phyloP scores from a whole-genome alignment of 2,329 filamentous ascomycete species.

The Nemania diffusa region DNA sequence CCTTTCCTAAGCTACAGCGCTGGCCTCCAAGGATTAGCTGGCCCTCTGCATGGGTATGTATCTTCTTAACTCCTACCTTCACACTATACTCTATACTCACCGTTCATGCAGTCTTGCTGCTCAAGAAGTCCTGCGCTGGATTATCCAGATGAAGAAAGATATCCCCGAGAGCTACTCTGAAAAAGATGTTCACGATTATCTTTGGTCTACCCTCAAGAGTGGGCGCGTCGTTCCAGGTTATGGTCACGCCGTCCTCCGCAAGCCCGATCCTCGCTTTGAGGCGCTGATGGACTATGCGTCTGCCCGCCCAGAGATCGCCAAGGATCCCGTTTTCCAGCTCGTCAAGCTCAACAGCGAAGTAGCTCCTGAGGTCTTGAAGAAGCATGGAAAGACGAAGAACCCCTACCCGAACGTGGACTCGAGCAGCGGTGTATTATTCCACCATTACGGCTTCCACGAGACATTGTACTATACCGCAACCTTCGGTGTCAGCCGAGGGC shows the following conservation, averaged over 20 bases:
- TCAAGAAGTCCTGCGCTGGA: constrained; percentile 97
- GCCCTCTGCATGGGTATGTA: constrained; percentile 81
- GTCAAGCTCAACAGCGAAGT: constrained; percentile 94
- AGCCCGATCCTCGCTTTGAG: constrained; percentile 96
- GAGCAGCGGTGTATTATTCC: constrained; percentile 91
- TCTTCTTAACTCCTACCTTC: background rate
- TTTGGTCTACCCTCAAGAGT: constrained; percentile 93
- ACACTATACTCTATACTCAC: constrained; percentile 1
- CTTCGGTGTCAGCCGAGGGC: constrained; percentile 74
- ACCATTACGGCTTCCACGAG: constrained; percentile 98
- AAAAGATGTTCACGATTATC: constrained; percentile 85
- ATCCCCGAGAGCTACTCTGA: constrained; percentile 83
- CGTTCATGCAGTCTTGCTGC: constrained; percentile 76
- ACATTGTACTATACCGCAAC: constrained; percentile 91
- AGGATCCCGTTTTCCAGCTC: constrained; percentile 90
- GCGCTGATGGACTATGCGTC: constrained; percentile 96
- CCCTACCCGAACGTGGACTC: constrained; percentile 98
- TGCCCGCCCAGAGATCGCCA: constrained; percentile 83
- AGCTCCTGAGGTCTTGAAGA: constrained; percentile 86
- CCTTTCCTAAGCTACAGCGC: constrained; percentile 97
- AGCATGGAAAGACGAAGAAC: constrained; percentile 99
- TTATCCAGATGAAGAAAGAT: constrained; percentile 91
- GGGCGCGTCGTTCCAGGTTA: constrained; percentile 95
- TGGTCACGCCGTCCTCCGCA: constrained; percentile 93
- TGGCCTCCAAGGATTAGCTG: constrained; percentile 92